phyloP scores from a whole-genome alignment of 2,329 filamentous ascomycete species.

The Sarocladiaceae sp. region DNA sequence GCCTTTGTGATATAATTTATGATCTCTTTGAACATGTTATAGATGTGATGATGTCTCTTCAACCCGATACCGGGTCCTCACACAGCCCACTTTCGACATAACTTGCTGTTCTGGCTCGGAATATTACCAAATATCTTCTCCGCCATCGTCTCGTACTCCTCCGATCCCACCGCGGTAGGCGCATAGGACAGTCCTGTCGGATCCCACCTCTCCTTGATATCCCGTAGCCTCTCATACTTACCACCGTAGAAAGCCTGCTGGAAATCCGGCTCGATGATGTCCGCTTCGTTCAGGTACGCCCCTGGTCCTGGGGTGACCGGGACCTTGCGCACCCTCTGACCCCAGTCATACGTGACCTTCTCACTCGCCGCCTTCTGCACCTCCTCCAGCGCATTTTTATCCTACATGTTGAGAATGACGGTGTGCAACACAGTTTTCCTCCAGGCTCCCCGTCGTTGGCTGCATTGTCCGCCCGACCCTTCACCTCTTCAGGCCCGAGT shows the following conservation, averaged over 20 bases:
- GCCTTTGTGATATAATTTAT: too few species aligned
- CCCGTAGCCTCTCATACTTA: constrained; percentile 34
- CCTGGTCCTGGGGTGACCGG: constrained; percentile 20
- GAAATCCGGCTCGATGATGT: constrained; percentile 40
- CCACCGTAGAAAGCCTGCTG: constrained; percentile 39
- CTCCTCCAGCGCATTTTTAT: background rate
- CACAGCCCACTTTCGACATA: background rate
- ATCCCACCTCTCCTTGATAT: constrained; percentile 44
- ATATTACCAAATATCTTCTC: background rate
- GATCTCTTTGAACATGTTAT: too few species aligned
- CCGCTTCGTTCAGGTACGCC: constrained; percentile 45
- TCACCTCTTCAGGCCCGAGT: too few species aligned
- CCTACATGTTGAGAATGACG: constrained; percentile 20
- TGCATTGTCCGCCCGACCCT: too few species aligned
- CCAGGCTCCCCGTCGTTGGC: too few species aligned
- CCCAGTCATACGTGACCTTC: constrained; percentile 21
- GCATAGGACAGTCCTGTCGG: constrained; percentile 40
- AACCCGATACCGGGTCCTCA: too few species aligned
- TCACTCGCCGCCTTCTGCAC: background rate
- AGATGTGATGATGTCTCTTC: background rate
- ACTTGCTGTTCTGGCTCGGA: background rate
- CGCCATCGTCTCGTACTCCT: background rate
- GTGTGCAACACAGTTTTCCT: constrained; percentile 32
- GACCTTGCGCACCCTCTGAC: constrained; percentile 19
- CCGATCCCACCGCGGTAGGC: constrained; percentile 36